Percentiles rank a stretch among this genome's conserved stretches.
phyloP scores from a whole-genome alignment of 129 eudicot species.

The Sambucus nigra region DNA sequence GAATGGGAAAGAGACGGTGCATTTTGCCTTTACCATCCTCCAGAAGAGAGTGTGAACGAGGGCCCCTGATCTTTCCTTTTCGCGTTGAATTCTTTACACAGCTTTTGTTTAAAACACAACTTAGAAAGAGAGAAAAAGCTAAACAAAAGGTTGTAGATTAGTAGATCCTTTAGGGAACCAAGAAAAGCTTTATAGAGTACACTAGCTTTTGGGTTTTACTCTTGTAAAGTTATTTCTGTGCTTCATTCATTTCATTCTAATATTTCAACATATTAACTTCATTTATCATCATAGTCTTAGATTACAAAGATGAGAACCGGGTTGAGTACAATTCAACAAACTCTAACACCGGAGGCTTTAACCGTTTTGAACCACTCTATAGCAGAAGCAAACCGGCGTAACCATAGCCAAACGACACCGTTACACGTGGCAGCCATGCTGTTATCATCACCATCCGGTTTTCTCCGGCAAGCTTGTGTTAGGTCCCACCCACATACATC shows the following conservation, averaged over 20 bases:
- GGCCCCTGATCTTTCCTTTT: constrained; percentile 20
- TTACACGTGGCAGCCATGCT: constrained; percentile 93
- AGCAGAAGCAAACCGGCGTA: constrained; percentile 74
- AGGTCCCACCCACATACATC: constrained; percentile 87
- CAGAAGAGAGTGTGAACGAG: constrained; percentile 21
- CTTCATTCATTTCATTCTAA: neutral
- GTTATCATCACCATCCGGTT: constrained; percentile 72
- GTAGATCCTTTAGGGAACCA: constrained; percentile 8
- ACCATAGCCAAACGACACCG: constrained; percentile 97
- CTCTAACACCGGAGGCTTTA: constrained; percentile 81
- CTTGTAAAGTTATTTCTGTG: constrained; percentile 7
- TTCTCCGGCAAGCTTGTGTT: constrained; percentile 78
- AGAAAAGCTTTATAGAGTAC: constrained; percentile 2
- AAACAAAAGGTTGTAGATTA: neutral
- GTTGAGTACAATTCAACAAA: constrained; percentile 84
- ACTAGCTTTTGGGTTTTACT: constrained; percentile 9
- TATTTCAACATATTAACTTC: neutral
- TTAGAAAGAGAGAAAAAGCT: neutral
- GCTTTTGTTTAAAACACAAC: neutral
- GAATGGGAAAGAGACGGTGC: constrained; percentile 18
- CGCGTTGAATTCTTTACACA: constrained; percentile 23
- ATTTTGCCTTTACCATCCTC: constrained; percentile 1
- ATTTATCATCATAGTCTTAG: neutral
- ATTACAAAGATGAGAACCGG: constrained; percentile 56
- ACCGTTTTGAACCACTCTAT: constrained; percentile 68